phyloP scores from a whole-genome alignment of 768 basidiomycete species.

The Boletus sp. region DNA sequence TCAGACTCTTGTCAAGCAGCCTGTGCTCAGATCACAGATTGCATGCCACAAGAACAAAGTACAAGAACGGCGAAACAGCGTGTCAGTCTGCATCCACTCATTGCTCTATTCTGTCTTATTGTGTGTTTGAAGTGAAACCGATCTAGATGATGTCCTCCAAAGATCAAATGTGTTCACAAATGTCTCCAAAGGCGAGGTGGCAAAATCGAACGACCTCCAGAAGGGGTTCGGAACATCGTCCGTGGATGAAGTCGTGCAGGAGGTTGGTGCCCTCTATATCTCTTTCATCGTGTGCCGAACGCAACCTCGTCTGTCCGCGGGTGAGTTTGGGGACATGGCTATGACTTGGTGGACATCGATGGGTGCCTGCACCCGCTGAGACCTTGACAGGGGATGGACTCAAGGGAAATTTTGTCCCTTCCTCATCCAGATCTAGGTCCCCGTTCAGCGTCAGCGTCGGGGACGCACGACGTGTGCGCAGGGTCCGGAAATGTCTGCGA shows the following conservation, averaged over 20 bases:
- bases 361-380: no score
- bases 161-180: slow-evolving; percentile 95
- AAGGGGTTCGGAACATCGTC: slow-evolving; percentile 86
- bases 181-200: slow-evolving; percentile 93
- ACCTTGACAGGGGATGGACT: no score
- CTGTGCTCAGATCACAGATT: slow-evolving; percentile 48
- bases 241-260: slow-evolving; percentile 69
- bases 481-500: no score
- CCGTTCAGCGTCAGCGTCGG: no score
- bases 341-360: no score
- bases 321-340: no score
- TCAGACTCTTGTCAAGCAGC: background rate
- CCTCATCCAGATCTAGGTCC: no score
- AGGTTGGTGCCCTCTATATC: slow-evolving; percentile 66
- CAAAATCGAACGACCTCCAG: slow-evolving; percentile 83
- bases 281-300: no score
- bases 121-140: slow-evolving; percentile 66
- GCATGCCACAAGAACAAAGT: slow-evolving; percentile 99
- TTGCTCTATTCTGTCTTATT: background rate
- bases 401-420: no score
- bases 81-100: slow-evolving; percentile 47
- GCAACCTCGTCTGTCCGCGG: no score
- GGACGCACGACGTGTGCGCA: no score
- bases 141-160: slow-evolving; percentile 93
- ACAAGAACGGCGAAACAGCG: slow-evolving; percentile 90